Base-by-base conservation (phyloP, 192 early-diverging fungal species). In the Backusella sp. region DNA sequence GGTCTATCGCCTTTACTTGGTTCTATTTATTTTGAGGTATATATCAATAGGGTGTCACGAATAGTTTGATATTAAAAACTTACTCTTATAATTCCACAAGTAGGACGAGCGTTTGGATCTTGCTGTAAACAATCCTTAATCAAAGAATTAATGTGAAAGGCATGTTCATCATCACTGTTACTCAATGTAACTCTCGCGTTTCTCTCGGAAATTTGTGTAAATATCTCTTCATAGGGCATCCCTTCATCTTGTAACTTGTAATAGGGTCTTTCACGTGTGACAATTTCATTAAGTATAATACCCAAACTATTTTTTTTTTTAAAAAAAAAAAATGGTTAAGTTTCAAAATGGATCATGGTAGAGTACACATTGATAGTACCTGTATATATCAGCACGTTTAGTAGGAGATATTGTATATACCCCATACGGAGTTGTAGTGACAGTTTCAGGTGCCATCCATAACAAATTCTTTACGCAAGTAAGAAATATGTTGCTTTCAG, bases 281-380 rank as follows among this genome's bases (percentile, higher is more conserved):
- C 49, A 5, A 86, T 83, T 70, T 86, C 84, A 42, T 86, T 86
- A 4, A 86, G 78, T 32, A 86, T 81, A 34, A 86, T 72, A 44
- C 84, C 84, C 19, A 80, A 80, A 46, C 82, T 84, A 44, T 34
- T 3, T 21, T 83, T 41, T 41, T 4, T 26, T 0, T 77, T 65
- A 76, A 23, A 32, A 37, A 7, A 80, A 73, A 35, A 73, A n/a
- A n/a, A n/a, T n/a, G n/a, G 70, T 26, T 70, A 8, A 26, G 44
- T 68, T 7, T 46, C 69, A 12, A 76, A 59, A 1, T 49, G 36
- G 59, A 49, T 17, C 65, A 37, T 28, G 17, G 5, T 17, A 30
- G 6, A 19, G 6, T 72, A 2, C 59, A 23, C 26, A 32, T 53
- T 53, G 11, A 1, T 41, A n/a, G 12, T 79, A 78, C 83, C 83